Evolutionary conservation across 106 monocot species (phyloP).

Genomic region (Dendrobium catenatum): DNA sequence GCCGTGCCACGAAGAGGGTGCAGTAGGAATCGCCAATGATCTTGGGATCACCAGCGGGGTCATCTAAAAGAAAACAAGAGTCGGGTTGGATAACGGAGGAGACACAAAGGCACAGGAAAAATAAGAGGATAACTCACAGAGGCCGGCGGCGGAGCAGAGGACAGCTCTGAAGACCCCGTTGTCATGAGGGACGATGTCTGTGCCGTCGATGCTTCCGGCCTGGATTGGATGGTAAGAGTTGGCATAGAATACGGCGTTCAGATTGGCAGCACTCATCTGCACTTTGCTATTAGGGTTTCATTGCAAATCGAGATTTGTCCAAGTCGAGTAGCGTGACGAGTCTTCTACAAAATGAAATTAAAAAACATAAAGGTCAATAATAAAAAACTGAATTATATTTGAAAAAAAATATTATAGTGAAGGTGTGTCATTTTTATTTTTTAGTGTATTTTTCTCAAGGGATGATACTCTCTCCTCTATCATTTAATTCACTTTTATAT

Average conservation of each 20-base stretch:
- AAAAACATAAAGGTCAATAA: no score
- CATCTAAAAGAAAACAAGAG: slow-evolving; percentile 41
- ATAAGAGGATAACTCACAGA: slow-evolving; percentile 37
- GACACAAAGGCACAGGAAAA: not conserved
- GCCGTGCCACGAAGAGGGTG: slow-evolving; percentile 80
- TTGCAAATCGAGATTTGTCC: no score
- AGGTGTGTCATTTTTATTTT: no score
- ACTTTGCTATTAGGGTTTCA: no score
- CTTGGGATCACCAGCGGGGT: slow-evolving; percentile 89
- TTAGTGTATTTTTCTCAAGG: no score
- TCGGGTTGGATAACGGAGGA: not conserved
- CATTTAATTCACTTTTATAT: no score
- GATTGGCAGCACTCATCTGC: slow-evolving; percentile 5
- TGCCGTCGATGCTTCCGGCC: slow-evolving; percentile 97
- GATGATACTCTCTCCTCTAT: no score
- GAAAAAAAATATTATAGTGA: no score
- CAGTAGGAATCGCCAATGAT: slow-evolving; percentile 77
- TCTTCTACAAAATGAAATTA: no score
- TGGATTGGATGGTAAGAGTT: slow-evolving; percentile 85
- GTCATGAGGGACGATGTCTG: slow-evolving; percentile 90
- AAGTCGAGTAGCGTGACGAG: no score
- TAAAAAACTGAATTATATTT: no score
- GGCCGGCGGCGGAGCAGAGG: slow-evolving; percentile 74
- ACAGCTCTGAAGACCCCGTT: slow-evolving; percentile 83
- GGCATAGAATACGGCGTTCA: slow-evolving; percentile 82